Evolutionary conservation across 495 filamentous ascomycete species (phyloP).

Genomic region (Cairneyella variabilis): DNA sequence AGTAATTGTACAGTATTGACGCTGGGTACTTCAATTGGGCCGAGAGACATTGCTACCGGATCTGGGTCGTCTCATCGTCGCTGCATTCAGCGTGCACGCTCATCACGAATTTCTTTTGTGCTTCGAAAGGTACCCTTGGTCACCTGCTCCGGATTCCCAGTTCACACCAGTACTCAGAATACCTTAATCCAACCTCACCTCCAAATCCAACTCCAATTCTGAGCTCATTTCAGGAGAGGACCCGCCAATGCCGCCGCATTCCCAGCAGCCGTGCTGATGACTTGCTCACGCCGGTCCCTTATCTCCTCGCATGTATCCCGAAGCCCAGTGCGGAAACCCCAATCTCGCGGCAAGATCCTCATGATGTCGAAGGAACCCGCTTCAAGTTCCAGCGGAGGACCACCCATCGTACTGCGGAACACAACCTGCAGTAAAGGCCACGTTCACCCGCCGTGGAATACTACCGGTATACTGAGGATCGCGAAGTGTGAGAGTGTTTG

Average conservation of each 20-base stretch:
- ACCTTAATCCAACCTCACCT: neutral
- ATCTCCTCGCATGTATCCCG: too few species aligned
- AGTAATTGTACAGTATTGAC: neutral
- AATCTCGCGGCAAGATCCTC: neutral
- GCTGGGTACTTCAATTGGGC: too few species aligned
- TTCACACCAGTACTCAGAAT: neutral
- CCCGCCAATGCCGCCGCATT: neutral
- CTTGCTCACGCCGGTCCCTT: neutral
- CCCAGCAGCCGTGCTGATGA: neutral
- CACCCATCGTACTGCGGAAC: constrained; percentile 1
- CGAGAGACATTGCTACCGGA: too few species aligned
- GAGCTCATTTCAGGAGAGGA: neutral
- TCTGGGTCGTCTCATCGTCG: neutral
- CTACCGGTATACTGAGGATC: constrained; percentile 18
- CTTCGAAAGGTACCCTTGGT: neutral
- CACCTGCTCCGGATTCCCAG: neutral
- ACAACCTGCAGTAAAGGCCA: constrained; percentile 26
- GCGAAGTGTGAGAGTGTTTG: constrained; percentile 24
- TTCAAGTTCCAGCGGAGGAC: too few species aligned
- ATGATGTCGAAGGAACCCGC: constrained; percentile 13
- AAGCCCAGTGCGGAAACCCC: neutral
- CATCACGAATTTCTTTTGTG: neutral
- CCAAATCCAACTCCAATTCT: neutral
- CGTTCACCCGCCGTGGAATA: constrained; percentile 24
- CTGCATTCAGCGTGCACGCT: neutral